phyloP scores from a whole-genome alignment of 352 stramenopile genomes.

The Phytopythium delawarense region DNA sequence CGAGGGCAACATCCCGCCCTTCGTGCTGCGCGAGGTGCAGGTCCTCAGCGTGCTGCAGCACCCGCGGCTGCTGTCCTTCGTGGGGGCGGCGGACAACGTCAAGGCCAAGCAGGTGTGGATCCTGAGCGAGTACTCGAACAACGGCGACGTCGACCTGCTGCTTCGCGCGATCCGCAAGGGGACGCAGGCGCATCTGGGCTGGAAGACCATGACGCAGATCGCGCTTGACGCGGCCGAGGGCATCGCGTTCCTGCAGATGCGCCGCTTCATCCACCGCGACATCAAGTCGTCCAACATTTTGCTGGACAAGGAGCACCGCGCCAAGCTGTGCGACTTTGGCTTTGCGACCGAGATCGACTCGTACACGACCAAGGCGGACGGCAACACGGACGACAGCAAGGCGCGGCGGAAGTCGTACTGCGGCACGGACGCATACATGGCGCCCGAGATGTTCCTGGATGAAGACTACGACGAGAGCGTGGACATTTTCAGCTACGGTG shows the following conservation, averaged over 20 bases:
- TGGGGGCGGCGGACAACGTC: slow-evolving; percentile 63
- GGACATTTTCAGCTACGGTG: slow-evolving; percentile 82
- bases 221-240: slow-evolving; percentile 82
- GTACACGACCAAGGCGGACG: slow-evolving; percentile 21
- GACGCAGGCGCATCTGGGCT: slow-evolving; percentile 46
- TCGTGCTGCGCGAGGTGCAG: slow-evolving; percentile 76
- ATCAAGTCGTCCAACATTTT: slow-evolving; percentile 90
- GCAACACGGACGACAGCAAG: slow-evolving; percentile 27
- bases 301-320: slow-evolving; percentile 60
- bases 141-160: slow-evolving; percentile 70
- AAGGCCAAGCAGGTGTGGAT: slow-evolving; percentile 80
- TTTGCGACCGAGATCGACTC: slow-evolving; percentile 74
- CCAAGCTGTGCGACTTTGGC: slow-evolving; percentile 85
- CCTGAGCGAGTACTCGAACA: slow-evolving; percentile 73
- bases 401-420: slow-evolving; percentile 81
- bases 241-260: slow-evolving; percentile 94
- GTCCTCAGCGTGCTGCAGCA: slow-evolving; percentile 64
- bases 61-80: slow-evolving; percentile 71
- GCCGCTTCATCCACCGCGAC: slow-evolving; percentile 76
- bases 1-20: slow-evolving; percentile 60
- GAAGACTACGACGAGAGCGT: slow-evolving; percentile 84
- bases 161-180: slow-evolving; percentile 53
- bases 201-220: slow-evolving; percentile 56
- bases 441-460: slow-evolving; percentile 80
- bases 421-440: slow-evolving; percentile 84